These are phyloP conservation scores for Hypholoma sublateritium DNA, from an alignment of 768 basidiomycete genomes.

Conservation along the genomic window DNA sequence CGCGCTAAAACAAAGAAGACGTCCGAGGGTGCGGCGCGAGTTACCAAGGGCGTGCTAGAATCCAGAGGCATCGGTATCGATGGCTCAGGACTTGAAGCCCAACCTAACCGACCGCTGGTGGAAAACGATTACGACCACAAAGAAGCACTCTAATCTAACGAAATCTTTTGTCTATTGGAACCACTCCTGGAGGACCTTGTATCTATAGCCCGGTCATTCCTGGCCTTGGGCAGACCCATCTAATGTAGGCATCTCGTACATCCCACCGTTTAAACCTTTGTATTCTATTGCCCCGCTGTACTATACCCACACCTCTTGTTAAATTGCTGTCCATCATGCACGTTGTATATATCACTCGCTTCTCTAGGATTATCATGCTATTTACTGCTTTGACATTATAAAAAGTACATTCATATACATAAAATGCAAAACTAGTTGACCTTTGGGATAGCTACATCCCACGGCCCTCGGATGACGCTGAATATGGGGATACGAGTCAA, in stretches of 20 bases:
- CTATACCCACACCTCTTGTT: conserved; percentile 23
- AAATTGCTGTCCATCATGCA: conserved; percentile 15
- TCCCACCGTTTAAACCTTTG: conserved; percentile 22
- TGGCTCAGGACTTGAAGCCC: conserved; percentile 18
- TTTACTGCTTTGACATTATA: conserved; percentile 12
- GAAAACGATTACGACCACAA: conserved; percentile 52
- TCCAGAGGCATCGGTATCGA: conserved; percentile 69
- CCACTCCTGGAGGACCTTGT: conserved; percentile 20
- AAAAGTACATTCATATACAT: conserved; percentile 5
- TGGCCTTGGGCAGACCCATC: conserved; percentile 9
- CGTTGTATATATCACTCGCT: conserved; percentile 17
- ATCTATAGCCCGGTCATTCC: conserved; percentile 20
- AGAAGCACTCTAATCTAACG: conserved; percentile 18
- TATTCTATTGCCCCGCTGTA: conserved; percentile 18
- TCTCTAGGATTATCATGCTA: conserved; percentile 23
- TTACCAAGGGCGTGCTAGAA: conserved; percentile 80
- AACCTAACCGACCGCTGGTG: conserved; percentile 51
- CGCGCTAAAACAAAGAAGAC: conserved; percentile 72
- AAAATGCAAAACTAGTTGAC: conserved; percentile 38
- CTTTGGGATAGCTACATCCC: conserved; percentile 85
- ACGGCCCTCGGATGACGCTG: conserved; percentile 87
- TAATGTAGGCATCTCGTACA: conserved; percentile 20
- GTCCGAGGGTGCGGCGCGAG: conserved; percentile 67
- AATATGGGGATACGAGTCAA: conserved; percentile 3
- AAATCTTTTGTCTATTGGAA: conserved; percentile 10